Percentiles rank a stretch among this genome's conserved stretches.
phyloP scores from a whole-genome alignment of 805 yeast species.

The Kockiozyma suomiensis region DNA sequence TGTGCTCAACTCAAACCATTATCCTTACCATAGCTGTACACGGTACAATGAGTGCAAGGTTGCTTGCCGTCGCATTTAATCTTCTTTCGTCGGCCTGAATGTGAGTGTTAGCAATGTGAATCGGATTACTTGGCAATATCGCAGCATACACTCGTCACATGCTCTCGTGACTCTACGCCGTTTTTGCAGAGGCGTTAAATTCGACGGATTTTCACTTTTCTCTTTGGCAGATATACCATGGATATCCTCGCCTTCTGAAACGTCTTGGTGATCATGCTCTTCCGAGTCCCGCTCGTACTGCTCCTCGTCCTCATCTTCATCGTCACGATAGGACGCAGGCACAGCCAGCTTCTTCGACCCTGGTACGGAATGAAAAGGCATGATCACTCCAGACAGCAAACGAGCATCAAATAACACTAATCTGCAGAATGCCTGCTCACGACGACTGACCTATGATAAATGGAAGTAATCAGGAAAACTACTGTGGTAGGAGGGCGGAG shows the following conservation, averaged over 20 bases:
- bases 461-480: no score
- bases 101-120: not conserved
- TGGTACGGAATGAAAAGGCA: not conserved
- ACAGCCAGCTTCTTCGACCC: not conserved
- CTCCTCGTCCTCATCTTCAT: conserved; percentile 10
- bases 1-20: not conserved
- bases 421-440: no score
- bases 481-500: no score
- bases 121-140: not conserved
- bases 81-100: conserved; percentile 58
- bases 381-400: not conserved
- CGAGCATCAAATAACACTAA: not conserved
- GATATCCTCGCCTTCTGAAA: conserved; percentile 8
- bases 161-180: conserved; percentile 72
- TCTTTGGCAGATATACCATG: not conserved
- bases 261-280: conserved; percentile 11
- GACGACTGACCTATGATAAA: no score
- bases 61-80: conserved; percentile 79
- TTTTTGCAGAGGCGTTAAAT: conserved; percentile 44
- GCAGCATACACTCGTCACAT: conserved; percentile 61
- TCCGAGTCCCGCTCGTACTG: conserved; percentile 3
- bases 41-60: conserved; percentile 84
- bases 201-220: not conserved
- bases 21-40: conserved; percentile 62
- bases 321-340: not conserved